Conservation (phyloP, 2,329 filamentous ascomycete genomes). For the Gnomoniopsis smithogilvyi region DNA sequence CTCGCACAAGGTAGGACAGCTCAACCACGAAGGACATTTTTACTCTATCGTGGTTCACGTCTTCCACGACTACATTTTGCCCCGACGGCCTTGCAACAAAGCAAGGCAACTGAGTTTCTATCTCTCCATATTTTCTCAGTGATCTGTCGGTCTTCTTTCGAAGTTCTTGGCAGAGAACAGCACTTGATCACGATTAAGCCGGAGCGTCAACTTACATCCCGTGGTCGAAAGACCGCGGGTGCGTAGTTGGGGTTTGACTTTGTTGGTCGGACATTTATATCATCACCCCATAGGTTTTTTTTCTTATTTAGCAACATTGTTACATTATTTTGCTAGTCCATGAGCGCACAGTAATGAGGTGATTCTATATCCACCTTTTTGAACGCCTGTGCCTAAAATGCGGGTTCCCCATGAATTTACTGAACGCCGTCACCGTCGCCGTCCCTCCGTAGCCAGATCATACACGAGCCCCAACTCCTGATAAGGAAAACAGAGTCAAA, state of each 20-base stretch:
- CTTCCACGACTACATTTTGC: conserved; percentile 27
- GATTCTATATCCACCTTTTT: not conserved
- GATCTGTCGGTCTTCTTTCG: conserved; percentile 56
- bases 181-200: conserved; percentile 92
- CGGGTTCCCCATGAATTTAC: not conserved
- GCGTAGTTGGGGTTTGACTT: conserved; percentile 97
- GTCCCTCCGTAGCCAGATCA: not conserved
- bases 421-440: conserved; percentile 10
- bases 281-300: conserved; percentile 9
- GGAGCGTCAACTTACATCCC: conserved; percentile 87
- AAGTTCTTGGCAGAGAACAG: conserved; percentile 68
- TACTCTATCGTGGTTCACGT: no score
- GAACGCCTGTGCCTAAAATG: not conserved
- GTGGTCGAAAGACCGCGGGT: conserved; percentile 72
- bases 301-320: not conserved
- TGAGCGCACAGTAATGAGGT: not conserved
- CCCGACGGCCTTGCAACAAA: conserved; percentile 52
- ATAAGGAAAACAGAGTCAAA: not conserved
- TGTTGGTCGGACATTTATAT: conserved; percentile 72
- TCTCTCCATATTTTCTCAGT: conserved; percentile 73
- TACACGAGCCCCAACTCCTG: not conserved
- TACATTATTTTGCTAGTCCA: not conserved
- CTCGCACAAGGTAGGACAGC: no score
- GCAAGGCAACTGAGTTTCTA: conserved; percentile 61
- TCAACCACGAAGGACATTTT: no score